These are phyloP conservation scores for Tricholoma furcatifolium DNA, from an alignment of 768 basidiomycete genomes.

Conservation along the genomic window DNA sequence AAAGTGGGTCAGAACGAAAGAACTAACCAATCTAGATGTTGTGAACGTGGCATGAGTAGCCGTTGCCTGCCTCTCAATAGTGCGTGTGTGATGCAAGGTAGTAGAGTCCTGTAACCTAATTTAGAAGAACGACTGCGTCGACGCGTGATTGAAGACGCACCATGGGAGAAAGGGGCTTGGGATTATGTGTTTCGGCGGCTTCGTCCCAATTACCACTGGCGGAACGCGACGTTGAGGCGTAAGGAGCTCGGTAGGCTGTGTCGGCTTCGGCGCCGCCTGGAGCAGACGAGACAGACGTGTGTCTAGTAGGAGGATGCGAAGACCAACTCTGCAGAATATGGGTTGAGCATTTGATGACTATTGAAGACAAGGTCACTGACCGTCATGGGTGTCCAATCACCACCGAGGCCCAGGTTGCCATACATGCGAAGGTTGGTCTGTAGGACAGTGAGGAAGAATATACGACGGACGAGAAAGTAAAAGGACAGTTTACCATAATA, in stretches of 20 bases:
- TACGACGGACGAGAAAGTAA: neutral
- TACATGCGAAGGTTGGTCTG: slow-evolving; percentile 40
- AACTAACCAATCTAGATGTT: slow-evolving; percentile 39
- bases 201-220: slow-evolving; percentile 65
- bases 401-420: slow-evolving; percentile 31
- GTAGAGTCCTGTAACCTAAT: slow-evolving; percentile 40
- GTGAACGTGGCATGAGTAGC: slow-evolving; percentile 38
- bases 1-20: slow-evolving; percentile 7
- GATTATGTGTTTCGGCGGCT: slow-evolving; percentile 42
- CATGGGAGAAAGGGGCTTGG: slow-evolving; percentile 48
- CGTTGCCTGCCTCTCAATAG: slow-evolving; percentile 36
- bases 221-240: slow-evolving; percentile 39
- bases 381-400: slow-evolving; percentile 19
- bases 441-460: slow-evolving; percentile 8
- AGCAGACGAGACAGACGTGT: slow-evolving; percentile 61
- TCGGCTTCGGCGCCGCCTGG: slow-evolving; percentile 53
- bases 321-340: slow-evolving; percentile 52
- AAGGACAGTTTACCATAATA: slow-evolving; percentile 44
- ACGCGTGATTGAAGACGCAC: slow-evolving; percentile 22
- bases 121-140: slow-evolving; percentile 14
- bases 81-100: slow-evolving; percentile 44
- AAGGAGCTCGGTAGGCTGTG: slow-evolving; percentile 41
- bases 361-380: slow-evolving; percentile 31
- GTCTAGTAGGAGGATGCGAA: slow-evolving; percentile 48
- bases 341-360: slow-evolving; percentile 4